A percentile compares a stretch with the other conserved stretches of the same genome.
Evolutionary conservation across 2,329 filamentous ascomycete genomes (phyloP).

Genomic region (Truncatella angustata): DNA sequence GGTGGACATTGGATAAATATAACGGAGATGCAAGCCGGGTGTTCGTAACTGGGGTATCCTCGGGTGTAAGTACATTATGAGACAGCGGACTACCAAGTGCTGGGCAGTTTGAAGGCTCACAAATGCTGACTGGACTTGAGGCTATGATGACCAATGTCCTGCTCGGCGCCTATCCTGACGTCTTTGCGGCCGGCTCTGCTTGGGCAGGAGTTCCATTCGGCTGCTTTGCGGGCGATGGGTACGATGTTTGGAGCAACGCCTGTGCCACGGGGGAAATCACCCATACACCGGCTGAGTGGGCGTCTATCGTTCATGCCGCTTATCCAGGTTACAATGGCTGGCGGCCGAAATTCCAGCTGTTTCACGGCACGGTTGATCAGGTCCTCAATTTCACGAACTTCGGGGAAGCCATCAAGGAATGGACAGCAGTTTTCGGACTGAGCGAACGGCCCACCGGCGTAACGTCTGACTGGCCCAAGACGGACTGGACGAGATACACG

Average conservation of each 20-base stretch:
- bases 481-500: conserved; percentile 34
- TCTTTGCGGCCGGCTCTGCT: conserved; percentile 48
- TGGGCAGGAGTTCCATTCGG: conserved; percentile 44
- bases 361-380: conserved; percentile 53
- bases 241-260: conserved; percentile 48
- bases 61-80: conserved; percentile 51
- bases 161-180: conserved; percentile 48
- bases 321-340: conserved; percentile 50
- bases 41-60: conserved; percentile 49
- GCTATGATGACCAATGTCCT: conserved; percentile 56
- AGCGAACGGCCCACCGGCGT: conserved; percentile 25
- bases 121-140: background rate
- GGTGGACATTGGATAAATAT: conserved; percentile 45
- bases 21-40: conserved; percentile 44
- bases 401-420: conserved; percentile 52
- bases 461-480: conserved; percentile 30
- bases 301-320: conserved; percentile 34
- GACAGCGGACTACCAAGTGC: too few species aligned
- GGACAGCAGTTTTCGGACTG: conserved; percentile 41
- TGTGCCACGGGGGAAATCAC: conserved; percentile 49
- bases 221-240: conserved; percentile 44
- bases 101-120: too few species aligned
- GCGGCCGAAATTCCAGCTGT: conserved; percentile 55
- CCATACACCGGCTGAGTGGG: conserved; percentile 32
- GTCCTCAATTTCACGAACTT: conserved; percentile 52